Evolutionary conservation across 495 filamentous ascomycete species (phyloP).

Genomic region (Aspergillus funiculosus): DNA sequence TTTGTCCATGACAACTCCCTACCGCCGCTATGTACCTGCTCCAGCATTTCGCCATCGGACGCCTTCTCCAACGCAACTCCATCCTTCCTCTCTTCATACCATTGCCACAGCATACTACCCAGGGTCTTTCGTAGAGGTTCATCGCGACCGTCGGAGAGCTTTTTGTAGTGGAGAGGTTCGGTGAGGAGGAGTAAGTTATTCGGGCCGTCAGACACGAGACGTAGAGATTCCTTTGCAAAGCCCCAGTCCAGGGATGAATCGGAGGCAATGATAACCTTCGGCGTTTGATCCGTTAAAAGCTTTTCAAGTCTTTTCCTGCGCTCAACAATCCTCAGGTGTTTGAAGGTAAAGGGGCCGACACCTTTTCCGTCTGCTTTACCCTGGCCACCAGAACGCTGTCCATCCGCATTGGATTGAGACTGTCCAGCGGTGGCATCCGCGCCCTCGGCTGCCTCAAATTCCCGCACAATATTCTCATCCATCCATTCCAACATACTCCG

Average conservation of each 20-base stretch:
- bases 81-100: constrained; percentile 62
- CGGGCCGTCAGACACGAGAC: constrained; percentile 62
- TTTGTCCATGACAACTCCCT: constrained; percentile 53
- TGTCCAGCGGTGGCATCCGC: constrained; percentile 40
- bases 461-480: constrained; percentile 85
- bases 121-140: constrained; percentile 39
- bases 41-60: constrained; percentile 54
- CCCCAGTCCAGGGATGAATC: constrained; percentile 91
- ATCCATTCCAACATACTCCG: constrained; percentile 99
- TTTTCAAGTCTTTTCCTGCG: constrained; percentile 66
- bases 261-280: constrained; percentile 83
- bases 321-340: constrained; percentile 74
- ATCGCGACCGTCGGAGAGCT: constrained; percentile 26
- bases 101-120: constrained; percentile 60
- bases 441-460: constrained; percentile 75
- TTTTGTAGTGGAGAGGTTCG: constrained; percentile 51
- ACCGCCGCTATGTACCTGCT: constrained; percentile 61
- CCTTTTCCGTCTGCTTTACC: constrained; percentile 40
- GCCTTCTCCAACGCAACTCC: constrained; percentile 55
- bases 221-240: constrained; percentile 83
- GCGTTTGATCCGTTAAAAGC: constrained; percentile 43
- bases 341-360: constrained; percentile 83
- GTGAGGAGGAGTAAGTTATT: constrained; percentile 83
- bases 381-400: constrained; percentile 30
- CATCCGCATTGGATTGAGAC: constrained; percentile 36